phyloP scores from a whole-genome alignment of 2,329 filamentous ascomycete species.

The Rutstroemia sp. region DNA sequence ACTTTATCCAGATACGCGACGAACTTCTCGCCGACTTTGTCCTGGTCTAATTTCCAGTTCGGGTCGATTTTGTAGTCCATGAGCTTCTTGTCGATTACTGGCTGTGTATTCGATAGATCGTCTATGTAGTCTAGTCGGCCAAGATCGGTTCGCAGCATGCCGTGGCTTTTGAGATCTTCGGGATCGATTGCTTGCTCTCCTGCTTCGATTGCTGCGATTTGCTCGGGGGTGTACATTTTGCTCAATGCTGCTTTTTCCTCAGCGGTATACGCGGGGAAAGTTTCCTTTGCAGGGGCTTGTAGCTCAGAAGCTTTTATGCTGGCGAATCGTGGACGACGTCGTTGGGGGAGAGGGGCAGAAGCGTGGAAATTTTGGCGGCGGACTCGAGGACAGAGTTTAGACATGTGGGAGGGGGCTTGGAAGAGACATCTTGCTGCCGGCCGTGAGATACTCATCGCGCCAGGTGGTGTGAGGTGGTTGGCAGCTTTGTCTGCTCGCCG shows the following conservation, averaged over 20 bases:
- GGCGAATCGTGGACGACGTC: slow-evolving; percentile 33
- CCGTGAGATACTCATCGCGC: slow-evolving; percentile 40
- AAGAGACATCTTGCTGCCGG: slow-evolving; percentile 43
- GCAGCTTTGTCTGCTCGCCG: slow-evolving; percentile 13
- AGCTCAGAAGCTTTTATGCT: slow-evolving; percentile 32
- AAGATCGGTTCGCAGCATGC: slow-evolving; percentile 62
- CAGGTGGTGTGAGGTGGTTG: slow-evolving; percentile 10
- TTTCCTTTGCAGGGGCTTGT: slow-evolving; percentile 31
- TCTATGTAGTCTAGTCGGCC: slow-evolving; percentile 72
- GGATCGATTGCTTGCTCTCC: slow-evolving; percentile 71
- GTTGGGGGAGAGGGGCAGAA: slow-evolving; percentile 31
- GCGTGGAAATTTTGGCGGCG: slow-evolving; percentile 42
- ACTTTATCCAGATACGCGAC: slow-evolving; percentile 34
- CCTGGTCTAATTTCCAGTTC: slow-evolving; percentile 43
- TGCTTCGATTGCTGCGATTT: slow-evolving; percentile 73
- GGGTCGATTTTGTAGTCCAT: slow-evolving; percentile 29
- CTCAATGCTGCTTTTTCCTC: slow-evolving; percentile 56
- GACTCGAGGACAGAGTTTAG: slow-evolving; percentile 31
- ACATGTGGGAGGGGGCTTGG: slow-evolving; percentile 37
- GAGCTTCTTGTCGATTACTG: slow-evolving; percentile 66
- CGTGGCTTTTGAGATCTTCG: slow-evolving; percentile 67
- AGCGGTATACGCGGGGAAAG: slow-evolving; percentile 57
- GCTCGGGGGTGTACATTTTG: slow-evolving; percentile 68
- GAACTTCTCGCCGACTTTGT: slow-evolving; percentile 55
- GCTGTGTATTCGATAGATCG: slow-evolving; percentile 71